Evolutionary conservation across 1,284 basidiomycete genomes (phyloP).

Genomic region (Microbotryum intermedium): DNA sequence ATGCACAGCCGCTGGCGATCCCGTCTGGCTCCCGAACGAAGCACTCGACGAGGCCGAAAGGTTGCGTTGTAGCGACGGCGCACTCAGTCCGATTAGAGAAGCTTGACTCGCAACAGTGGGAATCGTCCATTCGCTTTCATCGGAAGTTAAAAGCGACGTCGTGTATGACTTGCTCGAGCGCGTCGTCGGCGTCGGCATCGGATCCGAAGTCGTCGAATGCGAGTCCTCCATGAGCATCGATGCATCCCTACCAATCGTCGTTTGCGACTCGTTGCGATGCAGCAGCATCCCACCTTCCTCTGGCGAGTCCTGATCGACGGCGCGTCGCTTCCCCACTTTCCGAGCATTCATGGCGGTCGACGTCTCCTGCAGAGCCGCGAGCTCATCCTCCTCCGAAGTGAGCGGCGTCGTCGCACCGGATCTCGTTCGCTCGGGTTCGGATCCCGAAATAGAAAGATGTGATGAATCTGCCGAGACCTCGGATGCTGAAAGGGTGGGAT

Average conservation of each 20-base stretch:
- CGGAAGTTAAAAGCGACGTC: neutral
- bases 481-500: neutral
- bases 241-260: conserved; percentile 39
- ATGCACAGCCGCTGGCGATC: conserved; percentile 32
- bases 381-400: conserved; percentile 37
- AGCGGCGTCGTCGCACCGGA: conserved; percentile 38
- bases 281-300: conserved; percentile 28
- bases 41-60: conserved; percentile 4
- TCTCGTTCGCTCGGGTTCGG: conserved; percentile 29
- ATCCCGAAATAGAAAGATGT: conserved; percentile 32
- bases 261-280: conserved; percentile 42
- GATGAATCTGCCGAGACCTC: conserved; percentile 35
- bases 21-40: neutral
- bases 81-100: conserved; percentile 12
- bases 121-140: neutral
- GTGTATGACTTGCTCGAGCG: neutral
- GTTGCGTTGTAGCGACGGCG: conserved; percentile 22
- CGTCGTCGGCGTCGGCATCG: neutral
- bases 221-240: neutral
- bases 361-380: neutral
- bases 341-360: neutral
- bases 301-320: neutral
- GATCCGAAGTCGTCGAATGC: neutral
- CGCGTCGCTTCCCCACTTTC: conserved; percentile 12
- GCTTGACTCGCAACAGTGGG: neutral